Evolutionary conservation across 2,329 filamentous ascomycete species (phyloP).

Genomic region (Aspergillus cejpii): DNA sequence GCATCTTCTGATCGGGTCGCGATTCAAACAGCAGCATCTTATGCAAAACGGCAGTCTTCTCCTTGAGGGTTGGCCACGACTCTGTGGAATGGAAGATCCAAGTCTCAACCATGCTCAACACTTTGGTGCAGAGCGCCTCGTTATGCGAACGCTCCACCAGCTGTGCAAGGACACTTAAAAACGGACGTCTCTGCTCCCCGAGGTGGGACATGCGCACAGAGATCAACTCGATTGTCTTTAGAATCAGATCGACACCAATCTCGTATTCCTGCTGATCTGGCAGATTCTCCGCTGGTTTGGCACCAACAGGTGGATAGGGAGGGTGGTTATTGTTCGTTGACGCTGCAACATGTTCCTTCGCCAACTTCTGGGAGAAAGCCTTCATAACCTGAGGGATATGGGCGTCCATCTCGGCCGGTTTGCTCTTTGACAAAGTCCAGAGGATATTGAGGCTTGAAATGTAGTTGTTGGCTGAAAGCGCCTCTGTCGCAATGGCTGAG

Average conservation of each 20-base stretch:
- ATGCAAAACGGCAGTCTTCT: slow-evolving; percentile 97
- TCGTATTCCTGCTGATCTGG: slow-evolving; percentile 72
- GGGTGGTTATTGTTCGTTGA: slow-evolving; percentile 53
- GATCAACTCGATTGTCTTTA: slow-evolving; percentile 91
- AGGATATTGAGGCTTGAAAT: slow-evolving; percentile 86
- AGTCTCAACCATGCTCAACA: slow-evolving; percentile 83
- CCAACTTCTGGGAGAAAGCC: slow-evolving; percentile 82
- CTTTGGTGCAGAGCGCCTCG: slow-evolving; percentile 79
- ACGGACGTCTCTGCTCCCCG: slow-evolving; percentile 83
- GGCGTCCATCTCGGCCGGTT: slow-evolving; percentile 78
- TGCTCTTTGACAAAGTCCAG: slow-evolving; percentile 82
- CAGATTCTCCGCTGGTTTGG: slow-evolving; percentile 36
- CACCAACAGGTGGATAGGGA: slow-evolving; percentile 31
- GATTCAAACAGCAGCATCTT: slow-evolving; percentile 98
- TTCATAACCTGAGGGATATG: slow-evolving; percentile 89
- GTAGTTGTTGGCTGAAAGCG: slow-evolving; percentile 72
- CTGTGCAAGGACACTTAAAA: slow-evolving; percentile 88
- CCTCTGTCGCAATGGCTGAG: slow-evolving; percentile 79
- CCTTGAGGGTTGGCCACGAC: slow-evolving; percentile 93
- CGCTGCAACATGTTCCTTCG: slow-evolving; percentile 80
- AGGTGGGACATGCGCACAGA: slow-evolving; percentile 87
- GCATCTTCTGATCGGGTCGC: slow-evolving; percentile 70
- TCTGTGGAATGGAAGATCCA: slow-evolving; percentile 97
- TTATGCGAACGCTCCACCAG: slow-evolving; percentile 93
- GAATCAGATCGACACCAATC: slow-evolving; percentile 82